Conservation (phyloP, 1,284 basidiomycete genomes). For the Anthracocystis setariae region DNA sequence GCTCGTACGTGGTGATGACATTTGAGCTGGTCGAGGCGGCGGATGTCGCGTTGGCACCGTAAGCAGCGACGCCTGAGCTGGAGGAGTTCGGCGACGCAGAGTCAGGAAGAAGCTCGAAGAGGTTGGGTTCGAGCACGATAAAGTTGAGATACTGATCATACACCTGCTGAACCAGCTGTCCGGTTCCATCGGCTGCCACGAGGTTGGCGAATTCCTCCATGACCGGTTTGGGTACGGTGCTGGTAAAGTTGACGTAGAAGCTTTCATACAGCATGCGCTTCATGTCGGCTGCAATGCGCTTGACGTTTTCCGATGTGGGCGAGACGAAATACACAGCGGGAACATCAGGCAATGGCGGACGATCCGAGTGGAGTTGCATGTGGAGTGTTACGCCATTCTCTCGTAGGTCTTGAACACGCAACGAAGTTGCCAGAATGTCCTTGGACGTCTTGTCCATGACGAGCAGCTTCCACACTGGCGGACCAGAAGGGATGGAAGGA, state of each 20-base stretch:
- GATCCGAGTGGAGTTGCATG: constrained; percentile 87
- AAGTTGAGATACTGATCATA: constrained; percentile 89
- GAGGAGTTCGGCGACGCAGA: constrained; percentile 56
- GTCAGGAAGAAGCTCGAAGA: constrained; percentile 86
- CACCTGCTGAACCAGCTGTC: constrained; percentile 71
- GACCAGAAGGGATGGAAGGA: constrained; percentile 69
- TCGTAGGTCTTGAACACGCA: constrained; percentile 94
- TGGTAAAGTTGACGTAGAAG: constrained; percentile 94
- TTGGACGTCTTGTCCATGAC: constrained; percentile 94
- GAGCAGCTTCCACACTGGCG: constrained; percentile 95
- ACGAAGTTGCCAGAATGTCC: constrained; percentile 91
- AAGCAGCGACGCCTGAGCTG: constrained; percentile 8
- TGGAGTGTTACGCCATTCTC: constrained; percentile 97
- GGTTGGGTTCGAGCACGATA: constrained; percentile 89
- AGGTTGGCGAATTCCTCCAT: constrained; percentile 92
- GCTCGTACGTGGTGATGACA: constrained; percentile 75
- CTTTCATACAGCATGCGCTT: constrained; percentile 89
- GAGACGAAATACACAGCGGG: constrained; percentile 97
- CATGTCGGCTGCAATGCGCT: constrained; percentile 74
- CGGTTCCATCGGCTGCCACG: constrained; percentile 85
- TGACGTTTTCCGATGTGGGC: constrained; percentile 86
- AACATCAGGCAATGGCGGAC: constrained; percentile 91
- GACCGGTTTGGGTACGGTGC: constrained; percentile 83
- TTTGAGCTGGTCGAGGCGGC: constrained; percentile 18
- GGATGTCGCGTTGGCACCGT: constrained; percentile 38